These are phyloP conservation scores for Trichoderma sp. DNA, from an alignment of 2,329 filamentous ascomycete genomes.

Conservation along the genomic window DNA sequence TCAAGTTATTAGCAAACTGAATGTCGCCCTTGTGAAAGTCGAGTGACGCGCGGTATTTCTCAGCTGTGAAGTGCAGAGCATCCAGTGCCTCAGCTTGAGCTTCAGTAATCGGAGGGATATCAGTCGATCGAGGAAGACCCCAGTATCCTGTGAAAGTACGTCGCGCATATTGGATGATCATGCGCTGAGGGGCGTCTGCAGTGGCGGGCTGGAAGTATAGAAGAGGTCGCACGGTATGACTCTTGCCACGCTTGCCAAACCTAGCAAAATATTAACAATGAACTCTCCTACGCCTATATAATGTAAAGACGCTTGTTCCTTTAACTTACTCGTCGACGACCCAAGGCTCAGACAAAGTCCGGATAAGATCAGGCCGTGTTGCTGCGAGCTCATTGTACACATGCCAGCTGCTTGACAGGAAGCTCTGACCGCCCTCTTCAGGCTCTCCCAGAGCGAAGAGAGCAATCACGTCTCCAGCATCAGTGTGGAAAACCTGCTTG, in stretches of 20 bases:
- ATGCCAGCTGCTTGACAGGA: slow-evolving; percentile 57
- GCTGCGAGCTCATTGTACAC: slow-evolving; percentile 65
- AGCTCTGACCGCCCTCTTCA: slow-evolving; percentile 56
- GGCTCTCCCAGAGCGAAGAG: slow-evolving; percentile 57
- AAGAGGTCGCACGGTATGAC: slow-evolving; percentile 45
- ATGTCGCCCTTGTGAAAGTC: slow-evolving; percentile 54
- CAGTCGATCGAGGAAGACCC: slow-evolving; percentile 51
- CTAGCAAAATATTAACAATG: slow-evolving; percentile 33
- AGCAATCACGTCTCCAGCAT: slow-evolving; percentile 59
- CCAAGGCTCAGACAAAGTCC: slow-evolving; percentile 56
- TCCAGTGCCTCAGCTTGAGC: slow-evolving; percentile 56
- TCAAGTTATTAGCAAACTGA: slow-evolving; percentile 57
- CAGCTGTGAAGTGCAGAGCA: slow-evolving; percentile 51
- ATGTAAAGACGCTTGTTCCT: background rate
- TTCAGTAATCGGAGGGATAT: slow-evolving; percentile 59
- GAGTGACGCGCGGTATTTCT: slow-evolving; percentile 47
- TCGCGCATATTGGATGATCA: slow-evolving; percentile 62
- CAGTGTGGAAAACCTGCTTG: slow-evolving; percentile 65
- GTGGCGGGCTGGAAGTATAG: slow-evolving; percentile 57
- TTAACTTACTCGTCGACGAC: slow-evolving; percentile 42
- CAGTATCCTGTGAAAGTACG: slow-evolving; percentile 60
- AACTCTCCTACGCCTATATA: background rate
- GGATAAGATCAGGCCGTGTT: slow-evolving; percentile 60
- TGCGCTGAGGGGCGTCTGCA: slow-evolving; percentile 47
- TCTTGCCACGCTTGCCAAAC: slow-evolving; percentile 49